Evolutionary conservation across 1,139 yeast species (phyloP).

Genomic region (Hemisphaericaspora xylanilytica): DNA sequence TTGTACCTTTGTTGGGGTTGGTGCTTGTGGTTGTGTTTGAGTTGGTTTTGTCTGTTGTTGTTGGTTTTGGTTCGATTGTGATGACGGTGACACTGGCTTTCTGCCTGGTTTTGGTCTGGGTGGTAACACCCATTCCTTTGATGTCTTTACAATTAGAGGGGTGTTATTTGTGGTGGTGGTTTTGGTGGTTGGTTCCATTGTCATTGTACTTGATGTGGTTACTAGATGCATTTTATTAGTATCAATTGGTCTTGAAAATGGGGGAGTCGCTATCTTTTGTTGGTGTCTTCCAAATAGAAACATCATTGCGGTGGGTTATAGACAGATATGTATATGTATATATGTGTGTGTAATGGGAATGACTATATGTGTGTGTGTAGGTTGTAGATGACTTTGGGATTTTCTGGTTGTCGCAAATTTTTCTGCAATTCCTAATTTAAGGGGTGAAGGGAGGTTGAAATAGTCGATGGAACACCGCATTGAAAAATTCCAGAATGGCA

Average conservation of each 20-base stretch:
- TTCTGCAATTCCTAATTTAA: neutral
- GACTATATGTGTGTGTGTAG: neutral
- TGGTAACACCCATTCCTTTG: constrained; percentile 92
- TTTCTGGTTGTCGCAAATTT: neutral
- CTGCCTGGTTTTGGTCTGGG: constrained; percentile 91
- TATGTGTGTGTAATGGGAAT: neutral
- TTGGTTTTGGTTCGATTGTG: too few relatives aligned
- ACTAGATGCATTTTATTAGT: constrained; percentile 1
- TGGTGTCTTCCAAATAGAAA: neutral
- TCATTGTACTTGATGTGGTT: too few relatives aligned
- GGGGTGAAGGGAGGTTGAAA: neutral
- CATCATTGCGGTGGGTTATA: neutral
- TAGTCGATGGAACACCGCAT: neutral
- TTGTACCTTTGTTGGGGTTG: too few relatives aligned
- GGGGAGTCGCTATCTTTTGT: neutral
- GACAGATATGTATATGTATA: neutral
- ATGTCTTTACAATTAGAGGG: constrained; percentile 34
- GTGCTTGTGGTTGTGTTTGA: neutral
- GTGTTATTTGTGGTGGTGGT: neutral
- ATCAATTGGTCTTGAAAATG: neutral
- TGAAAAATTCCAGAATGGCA: neutral
- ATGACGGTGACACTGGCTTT: too few relatives aligned
- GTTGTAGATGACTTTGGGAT: neutral
- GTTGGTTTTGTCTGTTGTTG: constrained; percentile 15
- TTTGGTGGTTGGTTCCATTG: neutral